Conservation (phyloP, 1,139 yeast genomes). For the Eremothecium gossypii region DNA sequence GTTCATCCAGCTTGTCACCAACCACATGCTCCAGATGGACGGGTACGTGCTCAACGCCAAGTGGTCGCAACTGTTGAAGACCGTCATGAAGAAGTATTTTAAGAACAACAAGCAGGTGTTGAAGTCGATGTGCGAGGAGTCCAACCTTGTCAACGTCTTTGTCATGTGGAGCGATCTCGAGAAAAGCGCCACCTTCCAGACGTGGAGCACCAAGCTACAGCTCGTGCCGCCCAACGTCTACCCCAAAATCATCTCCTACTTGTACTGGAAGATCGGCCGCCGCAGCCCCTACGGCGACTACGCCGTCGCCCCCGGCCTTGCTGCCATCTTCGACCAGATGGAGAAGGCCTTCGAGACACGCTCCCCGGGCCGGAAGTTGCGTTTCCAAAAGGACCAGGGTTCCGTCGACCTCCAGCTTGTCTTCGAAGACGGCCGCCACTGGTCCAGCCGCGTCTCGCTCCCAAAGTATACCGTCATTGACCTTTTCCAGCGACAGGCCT, state of each 20-base stretch:
- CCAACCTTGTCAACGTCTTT: constrained; percentile 58
- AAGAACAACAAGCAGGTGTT: constrained; percentile 5
- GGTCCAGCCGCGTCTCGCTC: constrained; percentile 2
- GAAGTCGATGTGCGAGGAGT: constrained; percentile 11
- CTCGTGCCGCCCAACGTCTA: constrained; percentile 11
- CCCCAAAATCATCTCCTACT: constrained; percentile 23
- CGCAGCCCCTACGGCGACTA: constrained; percentile 3
- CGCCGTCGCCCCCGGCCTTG: not conserved
- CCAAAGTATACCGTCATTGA: constrained; percentile 1
- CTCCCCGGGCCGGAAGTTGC: constrained; percentile 48
- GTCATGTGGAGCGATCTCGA: constrained; percentile 76
- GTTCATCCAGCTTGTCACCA: constrained; percentile 58
- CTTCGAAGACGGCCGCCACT: constrained; percentile 35
- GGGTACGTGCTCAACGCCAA: constrained; percentile 34
- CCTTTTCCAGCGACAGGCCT: not conserved
- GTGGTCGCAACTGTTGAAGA: constrained; percentile 20
- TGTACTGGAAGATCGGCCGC: constrained; percentile 20
- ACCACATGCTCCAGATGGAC: constrained; percentile 42
- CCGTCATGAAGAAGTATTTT: constrained; percentile 13
- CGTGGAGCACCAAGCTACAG: constrained; percentile 28
- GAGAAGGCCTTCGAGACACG: constrained; percentile 38
- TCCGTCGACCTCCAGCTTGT: constrained; percentile 50
- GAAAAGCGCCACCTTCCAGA: constrained; percentile 36
- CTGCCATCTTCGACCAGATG: constrained; percentile 29
- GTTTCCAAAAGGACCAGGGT: constrained; percentile 54